Evolutionary conservation across 2,329 filamentous ascomycete species (phyloP), one percentile per base, ranked within the genome.

Genomic region (Stagonosporopsis tanaceti): DNA sequence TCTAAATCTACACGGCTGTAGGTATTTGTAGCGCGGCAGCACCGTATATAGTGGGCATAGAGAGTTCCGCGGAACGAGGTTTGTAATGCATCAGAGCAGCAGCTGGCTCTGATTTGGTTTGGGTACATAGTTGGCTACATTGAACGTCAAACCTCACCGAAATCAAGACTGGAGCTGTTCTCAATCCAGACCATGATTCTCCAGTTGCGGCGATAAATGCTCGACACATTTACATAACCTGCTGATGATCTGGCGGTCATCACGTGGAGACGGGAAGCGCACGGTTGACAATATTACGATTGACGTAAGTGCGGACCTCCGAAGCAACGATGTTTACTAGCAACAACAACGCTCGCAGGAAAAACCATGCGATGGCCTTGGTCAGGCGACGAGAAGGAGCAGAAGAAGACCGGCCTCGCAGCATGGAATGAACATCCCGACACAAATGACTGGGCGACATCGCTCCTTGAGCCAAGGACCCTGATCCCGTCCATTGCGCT

Each of bases 401-500:
- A 65, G 59, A 65, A 65, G 64, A 71, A 50, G 57, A 56, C 51
- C 27, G 47, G 55, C 32, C 84, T 78, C 79, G 53, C 60, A 38
- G 82, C 59, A 77, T 84, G 69, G 79, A 72, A 66, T 63, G 72
- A 70, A 64, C 63, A 47, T 52, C 69, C 68, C 62, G 78, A 67
- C 68, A 75, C 76, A 50, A 58, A 60, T 37, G 63, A 69, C 71
- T 87, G 85, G 84, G 68, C 79, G 34, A 85, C 79, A 28, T 82
- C 84, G 57, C 84, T 84, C 71, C 81, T 77, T 48, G 82, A 85
- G 61, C 84, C 84, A 6, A 77, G 79, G 62, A 85, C 81, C 59
- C 78, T 86, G 74, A 76, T 85, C 46, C 80, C 81, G 24, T 84
- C 85, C 2, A 65, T 84, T 30, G 72, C 86, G 24, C 80, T 86